Conservation (phyloP, 495 filamentous ascomycete species). For the Hypoxylon subgilvum region DNA sequence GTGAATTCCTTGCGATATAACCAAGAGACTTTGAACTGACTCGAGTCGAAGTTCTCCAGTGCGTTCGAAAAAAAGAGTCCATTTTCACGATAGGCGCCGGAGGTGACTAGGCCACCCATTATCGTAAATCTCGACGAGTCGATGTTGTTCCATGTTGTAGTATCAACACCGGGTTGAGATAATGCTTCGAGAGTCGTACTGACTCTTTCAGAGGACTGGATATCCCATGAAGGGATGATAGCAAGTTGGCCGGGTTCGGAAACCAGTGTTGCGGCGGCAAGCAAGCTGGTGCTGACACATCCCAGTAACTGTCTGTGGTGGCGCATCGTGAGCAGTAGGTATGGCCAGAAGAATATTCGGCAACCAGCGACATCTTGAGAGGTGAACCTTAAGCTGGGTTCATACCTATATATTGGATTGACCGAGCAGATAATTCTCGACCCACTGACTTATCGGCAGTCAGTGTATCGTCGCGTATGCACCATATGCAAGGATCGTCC, state of each 20-base stretch:
- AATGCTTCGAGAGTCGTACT: constrained; percentile 47
- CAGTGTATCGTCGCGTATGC: constrained; percentile 1
- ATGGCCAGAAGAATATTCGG: background rate
- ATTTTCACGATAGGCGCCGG: constrained; percentile 60
- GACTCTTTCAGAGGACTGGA: constrained; percentile 55
- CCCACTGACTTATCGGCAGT: constrained; percentile 11
- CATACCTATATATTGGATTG: constrained; percentile 11
- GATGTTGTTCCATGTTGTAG: constrained; percentile 61
- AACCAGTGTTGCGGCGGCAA: constrained; percentile 31
- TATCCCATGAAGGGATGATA: constrained; percentile 61
- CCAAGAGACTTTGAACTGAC: constrained; percentile 63
- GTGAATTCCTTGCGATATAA: constrained; percentile 65
- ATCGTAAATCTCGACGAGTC: constrained; percentile 57
- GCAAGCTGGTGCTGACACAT: constrained; percentile 3
- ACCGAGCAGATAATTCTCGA: background rate
- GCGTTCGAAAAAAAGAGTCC: constrained; percentile 65
- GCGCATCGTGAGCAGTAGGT: constrained; percentile 28
- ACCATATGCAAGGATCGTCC: background rate
- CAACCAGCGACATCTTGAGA: constrained; percentile 2
- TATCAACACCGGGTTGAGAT: constrained; percentile 56
- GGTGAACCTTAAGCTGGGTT: background rate
- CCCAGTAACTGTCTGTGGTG: no score
- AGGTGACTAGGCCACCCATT: constrained; percentile 63
- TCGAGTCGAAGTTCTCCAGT: constrained; percentile 50
- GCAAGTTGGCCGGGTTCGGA: constrained; percentile 48